Conservation (phyloP, 2,329 filamentous ascomycete species). For the Aspergillus sclerotialis region DNA sequence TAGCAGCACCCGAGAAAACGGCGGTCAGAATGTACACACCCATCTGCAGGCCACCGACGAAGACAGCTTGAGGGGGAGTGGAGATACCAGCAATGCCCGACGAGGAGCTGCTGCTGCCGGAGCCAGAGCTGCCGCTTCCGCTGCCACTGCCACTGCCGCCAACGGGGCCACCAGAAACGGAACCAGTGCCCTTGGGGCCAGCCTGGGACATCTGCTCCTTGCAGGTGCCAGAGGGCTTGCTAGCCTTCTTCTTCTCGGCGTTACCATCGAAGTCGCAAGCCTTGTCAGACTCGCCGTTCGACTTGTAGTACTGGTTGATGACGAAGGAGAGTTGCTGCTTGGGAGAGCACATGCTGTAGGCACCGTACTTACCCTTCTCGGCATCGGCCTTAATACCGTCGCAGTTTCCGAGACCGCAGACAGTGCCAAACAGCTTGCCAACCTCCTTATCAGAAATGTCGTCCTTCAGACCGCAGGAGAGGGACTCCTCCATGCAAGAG, state of each 20-base stretch:
- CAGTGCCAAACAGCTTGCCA: conserved; percentile 58
- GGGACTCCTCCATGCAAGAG: conserved; percentile 71
- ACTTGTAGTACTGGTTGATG: conserved; percentile 41
- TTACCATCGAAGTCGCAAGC: conserved; percentile 42
- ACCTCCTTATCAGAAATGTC: conserved; percentile 53
- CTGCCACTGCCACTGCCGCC: conserved; percentile 30
- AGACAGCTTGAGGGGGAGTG: conserved; percentile 26
- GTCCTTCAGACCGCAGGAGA: conserved; percentile 62
- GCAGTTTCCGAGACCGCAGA: conserved; percentile 35
- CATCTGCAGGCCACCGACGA: conserved; percentile 35
- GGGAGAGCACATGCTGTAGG: conserved; percentile 42
- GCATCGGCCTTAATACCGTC: conserved; percentile 34
- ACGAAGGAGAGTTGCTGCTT: conserved; percentile 41
- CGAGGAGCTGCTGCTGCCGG: conserved; percentile 17
- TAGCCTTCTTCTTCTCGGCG: conserved; percentile 28
- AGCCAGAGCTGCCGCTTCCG: conserved; percentile 29
- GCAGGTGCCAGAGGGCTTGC: conserved; percentile 28
- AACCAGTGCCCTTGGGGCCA: not conserved
- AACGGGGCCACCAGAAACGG: conserved; percentile 11
- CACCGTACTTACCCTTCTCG: conserved; percentile 38
- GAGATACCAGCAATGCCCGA: conserved; percentile 25
- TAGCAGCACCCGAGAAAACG: conserved; percentile 37
- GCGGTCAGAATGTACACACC: conserved; percentile 39
- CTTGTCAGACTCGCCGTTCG: conserved; percentile 21
- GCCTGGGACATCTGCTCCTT: not conserved